Percentiles rank a stretch among this genome's conserved stretches.
These are phyloP conservation scores for Phalaenopsis equestris DNA, from an alignment of 106 monocot species.

Conservation along the genomic window DNA sequence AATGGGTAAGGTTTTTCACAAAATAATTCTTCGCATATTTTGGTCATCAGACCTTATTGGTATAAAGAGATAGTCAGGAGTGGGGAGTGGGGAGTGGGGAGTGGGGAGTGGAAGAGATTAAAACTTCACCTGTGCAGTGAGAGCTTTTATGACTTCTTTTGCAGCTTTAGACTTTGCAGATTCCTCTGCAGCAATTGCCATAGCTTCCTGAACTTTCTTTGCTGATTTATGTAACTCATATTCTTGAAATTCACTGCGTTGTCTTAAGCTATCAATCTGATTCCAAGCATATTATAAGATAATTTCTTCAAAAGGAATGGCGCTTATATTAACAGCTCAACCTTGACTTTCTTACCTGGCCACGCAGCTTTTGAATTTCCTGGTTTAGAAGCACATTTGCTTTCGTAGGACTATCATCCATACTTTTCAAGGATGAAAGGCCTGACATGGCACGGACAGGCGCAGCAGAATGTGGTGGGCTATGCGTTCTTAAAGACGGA, in stretches of 20 bases:
- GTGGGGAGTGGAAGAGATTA: neutral
- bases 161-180: constrained; percentile 61
- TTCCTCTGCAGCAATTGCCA: constrained; percentile 47
- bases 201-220: constrained; percentile 47
- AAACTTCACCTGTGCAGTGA: constrained; percentile 39
- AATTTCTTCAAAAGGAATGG: neutral
- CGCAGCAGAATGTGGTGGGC: constrained; percentile 60
- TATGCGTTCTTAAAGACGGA: constrained; percentile 59
- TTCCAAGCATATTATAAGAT: neutral
- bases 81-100: neutral
- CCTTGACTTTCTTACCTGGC: constrained; percentile 41
- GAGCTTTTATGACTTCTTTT: constrained; percentile 64
- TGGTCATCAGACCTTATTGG: neutral
- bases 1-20: too few species aligned
- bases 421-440: constrained; percentile 57
- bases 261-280: constrained; percentile 41
- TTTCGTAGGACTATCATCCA: constrained; percentile 58
- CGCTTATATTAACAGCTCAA: neutral
- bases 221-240: constrained; percentile 47
- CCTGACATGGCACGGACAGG: constrained; percentile 51
- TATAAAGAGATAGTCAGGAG: neutral
- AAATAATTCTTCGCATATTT: too few species aligned
- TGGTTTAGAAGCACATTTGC: constrained; percentile 75
- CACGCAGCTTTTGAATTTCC: constrained; percentile 70
- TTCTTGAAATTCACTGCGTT: constrained; percentile 49